Percentiles rank a stretch among this genome's conserved stretches.
phyloP scores from a whole-genome alignment of 2,329 filamentous ascomycete genomes.

The Gliomastix tumulicola region DNA sequence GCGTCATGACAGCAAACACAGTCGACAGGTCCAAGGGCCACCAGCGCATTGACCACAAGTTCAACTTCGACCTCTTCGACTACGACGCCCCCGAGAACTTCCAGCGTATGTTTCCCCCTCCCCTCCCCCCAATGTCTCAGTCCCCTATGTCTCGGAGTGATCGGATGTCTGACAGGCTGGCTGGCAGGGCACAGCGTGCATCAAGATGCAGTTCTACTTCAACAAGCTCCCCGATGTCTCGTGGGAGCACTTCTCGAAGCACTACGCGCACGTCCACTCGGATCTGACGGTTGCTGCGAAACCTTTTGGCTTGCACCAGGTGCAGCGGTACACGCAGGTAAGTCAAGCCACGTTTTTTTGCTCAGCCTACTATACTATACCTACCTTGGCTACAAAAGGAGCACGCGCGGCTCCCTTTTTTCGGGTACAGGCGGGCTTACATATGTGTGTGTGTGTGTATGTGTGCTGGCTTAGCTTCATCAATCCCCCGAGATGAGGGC shows the following conservation, averaged over 20 bases:
- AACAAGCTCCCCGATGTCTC: conserved; percentile 8
- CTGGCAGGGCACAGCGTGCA: conserved; percentile 3
- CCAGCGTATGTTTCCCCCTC: conserved; percentile 6
- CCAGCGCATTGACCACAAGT: conserved; percentile 8
- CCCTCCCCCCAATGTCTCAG: too few relatives aligned
- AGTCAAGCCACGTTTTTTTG: background rate
- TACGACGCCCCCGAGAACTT: conserved; percentile 8
- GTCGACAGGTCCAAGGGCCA: conserved; percentile 3
- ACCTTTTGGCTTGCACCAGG: conserved; percentile 8
- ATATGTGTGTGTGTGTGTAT: background rate
- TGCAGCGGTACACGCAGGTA: conserved; percentile 10
- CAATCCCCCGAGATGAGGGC: conserved; percentile 9
- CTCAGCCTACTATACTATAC: too few relatives aligned
- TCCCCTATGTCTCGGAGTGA: background rate
- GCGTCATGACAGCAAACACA: background rate
- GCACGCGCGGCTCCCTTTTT: too few relatives aligned
- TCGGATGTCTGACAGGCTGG: background rate
- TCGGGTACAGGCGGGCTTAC: too few relatives aligned
- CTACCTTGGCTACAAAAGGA: too few relatives aligned
- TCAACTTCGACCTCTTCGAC: conserved; percentile 8
- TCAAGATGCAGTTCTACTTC: conserved; percentile 10
- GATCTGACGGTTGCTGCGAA: conserved; percentile 9
- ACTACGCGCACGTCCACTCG: conserved; percentile 10
- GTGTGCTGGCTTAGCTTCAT: conserved; percentile 7
- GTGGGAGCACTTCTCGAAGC: conserved; percentile 9